Percentiles rank a stretch among this genome's conserved stretches.
Conservation (phyloP, 2,329 filamentous ascomycete genomes). For the Aureobasidium sp. region DNA sequence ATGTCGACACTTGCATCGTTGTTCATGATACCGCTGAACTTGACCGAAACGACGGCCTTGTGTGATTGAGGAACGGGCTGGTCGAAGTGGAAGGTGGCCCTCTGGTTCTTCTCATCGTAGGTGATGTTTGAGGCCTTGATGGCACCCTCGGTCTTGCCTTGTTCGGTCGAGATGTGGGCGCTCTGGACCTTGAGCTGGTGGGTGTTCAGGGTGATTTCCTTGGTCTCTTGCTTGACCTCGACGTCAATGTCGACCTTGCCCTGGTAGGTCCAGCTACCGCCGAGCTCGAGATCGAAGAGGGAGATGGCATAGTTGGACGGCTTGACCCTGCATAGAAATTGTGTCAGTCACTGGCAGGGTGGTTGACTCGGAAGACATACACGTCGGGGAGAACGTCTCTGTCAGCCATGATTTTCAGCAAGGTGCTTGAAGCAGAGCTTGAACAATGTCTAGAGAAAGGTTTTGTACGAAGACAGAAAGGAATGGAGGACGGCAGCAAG, state of each 20-base stretch:
- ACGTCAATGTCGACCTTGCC: constrained; percentile 76
- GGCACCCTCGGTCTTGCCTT: constrained; percentile 50
- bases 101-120: constrained; percentile 79
- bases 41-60: constrained; percentile 60
- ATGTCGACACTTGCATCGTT: constrained; percentile 53
- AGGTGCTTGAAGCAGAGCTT: constrained; percentile 26
- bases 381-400: constrained; percentile 40
- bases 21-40: constrained; percentile 78
- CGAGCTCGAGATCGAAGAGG: constrained; percentile 68
- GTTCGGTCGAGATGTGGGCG: constrained; percentile 55
- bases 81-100: constrained; percentile 70
- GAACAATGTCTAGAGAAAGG: constrained; percentile 23
- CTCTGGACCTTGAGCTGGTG: constrained; percentile 72
- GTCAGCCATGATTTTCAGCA: constrained; percentile 39
- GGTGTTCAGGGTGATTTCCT: constrained; percentile 75
- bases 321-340: constrained; percentile 52
- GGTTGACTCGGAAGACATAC: constrained; percentile 26
- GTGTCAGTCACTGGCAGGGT: neutral
- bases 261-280: constrained; percentile 71
- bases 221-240: constrained; percentile 63
- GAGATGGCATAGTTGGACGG: constrained; percentile 80
- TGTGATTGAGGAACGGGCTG: constrained; percentile 61
- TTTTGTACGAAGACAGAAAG: neutral
- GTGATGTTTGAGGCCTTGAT: constrained; percentile 60
- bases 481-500: neutral